Percentiles rank a stretch among this genome's conserved stretches.
Evolutionary conservation across 1,284 basidiomycete genomes (phyloP).

Genomic region (Lentinus polychrous): DNA sequence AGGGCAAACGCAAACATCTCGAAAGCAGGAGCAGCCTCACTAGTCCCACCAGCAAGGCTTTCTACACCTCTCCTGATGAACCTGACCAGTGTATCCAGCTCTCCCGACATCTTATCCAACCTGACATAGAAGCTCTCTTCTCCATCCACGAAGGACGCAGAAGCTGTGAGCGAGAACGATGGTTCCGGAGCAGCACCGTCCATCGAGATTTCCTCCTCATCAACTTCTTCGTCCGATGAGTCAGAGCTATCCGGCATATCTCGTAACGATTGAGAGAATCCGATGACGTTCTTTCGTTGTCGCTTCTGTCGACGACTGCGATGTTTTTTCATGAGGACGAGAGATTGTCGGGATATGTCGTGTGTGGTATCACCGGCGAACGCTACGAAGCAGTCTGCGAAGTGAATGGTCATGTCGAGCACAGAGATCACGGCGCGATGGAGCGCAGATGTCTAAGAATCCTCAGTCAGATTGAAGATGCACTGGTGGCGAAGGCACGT

Average conservation of each 20-base stretch:
- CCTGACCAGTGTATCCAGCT: constrained; percentile 64
- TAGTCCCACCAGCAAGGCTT: constrained; percentile 46
- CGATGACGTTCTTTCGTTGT: constrained; percentile 51
- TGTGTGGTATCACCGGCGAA: constrained; percentile 53
- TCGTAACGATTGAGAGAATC: constrained; percentile 40
- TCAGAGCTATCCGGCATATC: constrained; percentile 25
- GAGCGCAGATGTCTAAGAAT: constrained; percentile 48
- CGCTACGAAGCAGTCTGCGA: constrained; percentile 55
- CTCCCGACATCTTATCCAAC: constrained; percentile 56
- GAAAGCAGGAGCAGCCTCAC: constrained; percentile 56
- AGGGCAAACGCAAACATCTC: constrained; percentile 69
- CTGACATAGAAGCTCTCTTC: constrained; percentile 41
- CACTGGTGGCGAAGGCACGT: neutral
- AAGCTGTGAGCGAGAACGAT: constrained; percentile 39
- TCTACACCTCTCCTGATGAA: constrained; percentile 63
- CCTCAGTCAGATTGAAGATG: neutral
- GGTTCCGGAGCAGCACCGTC: constrained; percentile 25
- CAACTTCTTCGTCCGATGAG: constrained; percentile 34
- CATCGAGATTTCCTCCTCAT: constrained; percentile 20
- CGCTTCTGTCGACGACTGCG: constrained; percentile 49
- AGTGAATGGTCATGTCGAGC: constrained; percentile 67
- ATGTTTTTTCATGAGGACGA: constrained; percentile 44
- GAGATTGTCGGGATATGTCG: constrained; percentile 53
- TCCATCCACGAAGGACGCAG: constrained; percentile 27
- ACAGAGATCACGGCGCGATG: constrained; percentile 61